A percentile compares a stretch with the other conserved stretches of the same genome.
Evolutionary conservation across 1,284 basidiomycete species (phyloP).

Genomic region (Boletellus dicymbophilus): DNA sequence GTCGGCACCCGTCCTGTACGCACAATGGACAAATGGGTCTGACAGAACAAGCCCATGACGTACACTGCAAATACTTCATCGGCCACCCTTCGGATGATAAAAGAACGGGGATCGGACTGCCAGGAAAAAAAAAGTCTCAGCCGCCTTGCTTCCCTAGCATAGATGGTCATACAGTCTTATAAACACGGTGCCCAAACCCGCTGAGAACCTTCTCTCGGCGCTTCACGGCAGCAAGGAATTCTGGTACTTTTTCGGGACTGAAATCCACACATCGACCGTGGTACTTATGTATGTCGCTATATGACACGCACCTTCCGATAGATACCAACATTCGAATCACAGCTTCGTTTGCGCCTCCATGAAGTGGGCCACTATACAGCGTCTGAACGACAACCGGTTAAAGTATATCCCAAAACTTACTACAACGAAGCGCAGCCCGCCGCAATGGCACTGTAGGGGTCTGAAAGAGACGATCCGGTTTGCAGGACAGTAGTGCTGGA

Average conservation of each 20-base stretch:
- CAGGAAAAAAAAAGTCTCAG: constrained; percentile 3
- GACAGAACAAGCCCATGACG: background rate
- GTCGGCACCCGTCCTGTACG: constrained; percentile 72
- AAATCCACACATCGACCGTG: constrained; percentile 4
- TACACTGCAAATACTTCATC: constrained; percentile 87
- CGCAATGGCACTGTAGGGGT: constrained; percentile 86
- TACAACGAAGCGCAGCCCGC: constrained; percentile 85
- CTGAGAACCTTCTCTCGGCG: constrained; percentile 82
- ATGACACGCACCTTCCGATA: constrained; percentile 70
- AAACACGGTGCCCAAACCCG: constrained; percentile 85
- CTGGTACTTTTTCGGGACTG: constrained; percentile 82
- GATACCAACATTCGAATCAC: constrained; percentile 89
- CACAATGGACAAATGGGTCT: background rate
- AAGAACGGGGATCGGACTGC: constrained; percentile 84
- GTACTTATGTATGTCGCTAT: background rate
- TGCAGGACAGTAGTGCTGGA: constrained; percentile 83
- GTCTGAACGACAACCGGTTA: background rate
- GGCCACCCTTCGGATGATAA: constrained; percentile 85
- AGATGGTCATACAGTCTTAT: constrained; percentile 65
- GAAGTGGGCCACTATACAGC: constrained; percentile 69
- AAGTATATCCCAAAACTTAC: constrained; percentile 43
- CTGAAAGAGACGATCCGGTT: constrained; percentile 84
- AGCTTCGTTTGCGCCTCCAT: constrained; percentile 86
- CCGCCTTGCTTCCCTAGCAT: background rate
- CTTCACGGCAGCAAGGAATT: constrained; percentile 84